Evolutionary conservation across 345 rosid genomes (phyloP).

Genomic region (Eucalyptus camaldulensis): DNA sequence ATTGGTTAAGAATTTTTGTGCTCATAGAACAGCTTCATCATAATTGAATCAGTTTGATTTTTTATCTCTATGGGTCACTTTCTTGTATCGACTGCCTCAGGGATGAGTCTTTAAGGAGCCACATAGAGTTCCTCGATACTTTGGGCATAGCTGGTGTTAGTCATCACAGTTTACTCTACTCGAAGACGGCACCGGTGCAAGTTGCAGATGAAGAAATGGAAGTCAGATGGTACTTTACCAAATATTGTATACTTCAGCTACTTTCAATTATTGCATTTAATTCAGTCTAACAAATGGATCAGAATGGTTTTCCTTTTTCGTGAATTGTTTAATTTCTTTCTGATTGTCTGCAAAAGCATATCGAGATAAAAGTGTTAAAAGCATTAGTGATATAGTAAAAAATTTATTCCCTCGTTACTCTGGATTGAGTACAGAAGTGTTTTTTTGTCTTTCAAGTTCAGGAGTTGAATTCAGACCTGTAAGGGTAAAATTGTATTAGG

Average conservation of each 20-base stretch:
- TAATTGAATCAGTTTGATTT: neutral
- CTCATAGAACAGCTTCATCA: neutral
- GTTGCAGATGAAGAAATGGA: slow-evolving; percentile 48
- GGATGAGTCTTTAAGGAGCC: slow-evolving; percentile 51
- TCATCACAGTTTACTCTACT: slow-evolving; percentile 88
- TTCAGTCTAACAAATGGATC: neutral
- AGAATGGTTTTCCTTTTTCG: neutral
- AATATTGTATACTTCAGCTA: neutral
- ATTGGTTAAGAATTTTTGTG: neutral
- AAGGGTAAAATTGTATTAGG: neutral
- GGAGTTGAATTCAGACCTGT: neutral
- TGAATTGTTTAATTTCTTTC: neutral
- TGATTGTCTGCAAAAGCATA: neutral
- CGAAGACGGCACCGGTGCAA: slow-evolving; percentile 68
- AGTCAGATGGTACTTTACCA: slow-evolving; percentile 29
- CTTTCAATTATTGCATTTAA: neutral
- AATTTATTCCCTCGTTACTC: neutral
- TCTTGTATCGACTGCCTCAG: slow-evolving; percentile 9
- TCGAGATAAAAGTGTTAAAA: neutral
- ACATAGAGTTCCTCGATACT: slow-evolving; percentile 60
- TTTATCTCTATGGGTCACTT: neutral
- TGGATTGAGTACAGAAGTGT: neutral
- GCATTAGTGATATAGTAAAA: neutral
- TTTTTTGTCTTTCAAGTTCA: neutral
- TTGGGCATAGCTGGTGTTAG: slow-evolving; percentile 95